Base-by-base conservation (phyloP, 2,329 filamentous ascomycete genomes). In the Blumeria graminis region DNA sequence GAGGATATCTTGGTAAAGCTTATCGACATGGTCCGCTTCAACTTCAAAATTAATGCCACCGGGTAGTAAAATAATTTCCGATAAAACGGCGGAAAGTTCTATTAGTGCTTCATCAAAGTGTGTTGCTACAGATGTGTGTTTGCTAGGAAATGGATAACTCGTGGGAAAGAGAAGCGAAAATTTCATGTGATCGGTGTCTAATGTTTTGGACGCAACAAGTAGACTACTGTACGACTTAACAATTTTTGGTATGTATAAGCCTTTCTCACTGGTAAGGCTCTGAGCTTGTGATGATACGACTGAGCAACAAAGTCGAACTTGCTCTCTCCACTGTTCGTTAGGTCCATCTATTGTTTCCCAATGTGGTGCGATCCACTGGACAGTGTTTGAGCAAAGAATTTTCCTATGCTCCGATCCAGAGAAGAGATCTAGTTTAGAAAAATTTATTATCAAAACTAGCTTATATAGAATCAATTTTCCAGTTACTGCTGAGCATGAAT, bases 401-500 rank as follows among this genome's bases (percentile, higher is more conserved):
- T 80, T 76, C 61, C 82, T 77, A 61, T 90, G 84, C 58, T 90
- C 84, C 0, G 81, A 76, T n/a, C 82, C 74, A 9, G 82, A 76
- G 69, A 96, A 96, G 22, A 94, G 74, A 32, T 85, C 80, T 5
- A 94, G 72, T 60, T 82, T 82, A 33, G 84, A 86, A 66, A 94
- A 90, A 68, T 95, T 92, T 67, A 94, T 84, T 63, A 98, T 89
- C 41, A 98, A 74, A 16, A 96, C 78, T 39, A 98, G 76, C 67
- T 94, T 94, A 70, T 94, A 94, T 38, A 96, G 71, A 7, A 94
- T 77, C 56, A 98, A 75, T 71, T 94, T 94, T 57, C 92, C 90
- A 66, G 89, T 90, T 52, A 93, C 89, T 33, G 80, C 73, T 2
- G 81, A 78, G 69, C 89, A 95, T 0, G 92, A 87, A 65, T 95